Conservation (phyloP, 2,329 filamentous ascomycete species). For the Penicillium hordei region DNA sequence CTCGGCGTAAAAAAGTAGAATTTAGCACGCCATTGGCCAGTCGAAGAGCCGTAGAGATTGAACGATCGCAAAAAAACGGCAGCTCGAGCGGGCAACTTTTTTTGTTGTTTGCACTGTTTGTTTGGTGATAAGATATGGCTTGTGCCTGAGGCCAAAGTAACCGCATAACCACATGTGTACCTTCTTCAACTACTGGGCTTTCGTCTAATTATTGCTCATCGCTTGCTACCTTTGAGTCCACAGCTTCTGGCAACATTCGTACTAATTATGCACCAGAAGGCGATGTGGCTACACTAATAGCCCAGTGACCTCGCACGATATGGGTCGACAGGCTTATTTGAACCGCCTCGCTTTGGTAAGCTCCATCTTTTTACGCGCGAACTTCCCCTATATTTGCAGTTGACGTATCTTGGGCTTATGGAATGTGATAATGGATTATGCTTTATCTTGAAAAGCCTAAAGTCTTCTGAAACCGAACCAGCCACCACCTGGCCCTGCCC, state of each 20-base stretch:
- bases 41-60: conserved; percentile 15
- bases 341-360: conserved; percentile 49
- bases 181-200: not conserved
- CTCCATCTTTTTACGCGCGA: conserved; percentile 8
- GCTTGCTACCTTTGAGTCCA: not conserved
- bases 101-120: conserved; percentile 41
- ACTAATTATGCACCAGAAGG: not conserved
- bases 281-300: conserved; percentile 9
- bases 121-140: conserved; percentile 33
- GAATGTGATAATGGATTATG: not conserved
- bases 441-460: not conserved
- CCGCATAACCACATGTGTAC: conserved; percentile 7
- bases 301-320: conserved; percentile 18
- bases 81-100: conserved; percentile 35
- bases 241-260: not conserved
- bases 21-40: conserved; percentile 19
- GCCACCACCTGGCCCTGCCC: not conserved
- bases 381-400: not conserved
- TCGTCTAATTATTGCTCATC: not conserved
- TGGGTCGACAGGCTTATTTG: conserved; percentile 49
- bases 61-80: conserved; percentile 22
- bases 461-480: not conserved
- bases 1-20: conserved; percentile 12
- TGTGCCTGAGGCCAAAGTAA: conserved; percentile 24
- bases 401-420: not conserved